Evolutionary conservation across 163 green algal genomes (phyloP), one percentile per base, ranked within the genome.

Genomic region (Trebouxia gelatinosa): DNA sequence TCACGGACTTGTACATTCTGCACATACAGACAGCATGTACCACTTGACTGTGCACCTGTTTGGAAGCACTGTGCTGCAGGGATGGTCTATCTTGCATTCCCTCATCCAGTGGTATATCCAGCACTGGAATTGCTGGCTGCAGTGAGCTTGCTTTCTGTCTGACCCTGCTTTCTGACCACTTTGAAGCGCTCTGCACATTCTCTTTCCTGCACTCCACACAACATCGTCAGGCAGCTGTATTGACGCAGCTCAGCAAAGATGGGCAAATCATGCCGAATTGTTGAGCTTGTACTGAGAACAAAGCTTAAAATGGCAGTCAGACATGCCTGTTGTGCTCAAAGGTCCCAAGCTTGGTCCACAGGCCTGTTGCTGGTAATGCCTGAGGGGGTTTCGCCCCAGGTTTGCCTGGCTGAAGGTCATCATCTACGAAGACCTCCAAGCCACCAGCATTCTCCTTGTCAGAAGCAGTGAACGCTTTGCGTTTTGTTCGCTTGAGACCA

Each of bases 171-270:
- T 86, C 89, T 39, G 78, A 83, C 92, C 91, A 95, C 28, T 72
- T 38, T 0, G 40, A 59, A 0, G 91, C 51, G 17, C 77, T 74
- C 54, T 88, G 84, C 31, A 78, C 80, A 81, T 97, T 97, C 77
- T 97, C 92, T 84, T 97, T 97, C 35, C 86, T 65, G 50, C 48
- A 32, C n/a, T n/a, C n/a, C n/a, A n/a, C n/a, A n/a, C n/a, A n/a
- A n/a, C n/a, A n/a, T n/a, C n/a, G n/a, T n/a, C n/a, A n/a, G n/a
- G n/a, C n/a, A n/a, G n/a, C n/a, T n/a, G n/a, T n/a, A n/a, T n/a
- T n/a, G n/a, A n/a, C n/a, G n/a, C n/a, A n/a, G n/a, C n/a, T n/a
- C n/a, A n/a, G n/a, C n/a, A n/a, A n/a, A n/a, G n/a, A n/a, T n/a
- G n/a, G n/a, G n/a, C n/a, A 66, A 26, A 66, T 31, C 26, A 66